A percentile compares a stretch with the other conserved stretches of the same genome.
Conservation (phyloP, 768 basidiomycete genomes). For the Albatrellus ellisii region DNA sequence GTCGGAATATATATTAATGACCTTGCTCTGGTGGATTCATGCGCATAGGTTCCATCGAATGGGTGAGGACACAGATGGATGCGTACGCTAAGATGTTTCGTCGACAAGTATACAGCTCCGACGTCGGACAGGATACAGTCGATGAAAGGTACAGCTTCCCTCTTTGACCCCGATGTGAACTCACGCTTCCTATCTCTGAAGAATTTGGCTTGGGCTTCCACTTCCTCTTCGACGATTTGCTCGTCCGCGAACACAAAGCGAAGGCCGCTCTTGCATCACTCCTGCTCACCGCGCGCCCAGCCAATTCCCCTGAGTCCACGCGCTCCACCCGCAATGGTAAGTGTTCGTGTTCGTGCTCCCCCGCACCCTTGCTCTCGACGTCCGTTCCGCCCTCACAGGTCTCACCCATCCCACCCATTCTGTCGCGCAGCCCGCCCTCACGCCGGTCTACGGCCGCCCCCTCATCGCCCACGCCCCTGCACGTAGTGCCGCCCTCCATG, state of each 20-base stretch:
- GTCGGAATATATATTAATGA: constrained; percentile 78
- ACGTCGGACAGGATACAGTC: constrained; percentile 54
- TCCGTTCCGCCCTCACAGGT: not conserved
- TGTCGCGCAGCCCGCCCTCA: not conserved
- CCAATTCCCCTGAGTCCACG: not conserved
- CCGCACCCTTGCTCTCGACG: not conserved
- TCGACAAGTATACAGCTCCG: constrained; percentile 83
- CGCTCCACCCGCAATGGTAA: not conserved
- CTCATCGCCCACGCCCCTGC: not conserved
- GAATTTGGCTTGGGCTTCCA: constrained; percentile 93
- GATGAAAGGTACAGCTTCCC: constrained; percentile 50
- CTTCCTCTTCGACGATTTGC: constrained; percentile 67
- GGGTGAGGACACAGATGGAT: constrained; percentile 82
- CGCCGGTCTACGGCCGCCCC: not conserved
- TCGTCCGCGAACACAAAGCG: constrained; percentile 36
- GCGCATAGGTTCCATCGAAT: constrained; percentile 80
- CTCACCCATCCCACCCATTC: not conserved
- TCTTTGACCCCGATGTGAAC: not conserved
- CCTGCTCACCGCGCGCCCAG: constrained; percentile 3
- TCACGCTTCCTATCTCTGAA: constrained; percentile 57
- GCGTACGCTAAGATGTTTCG: constrained; percentile 75
- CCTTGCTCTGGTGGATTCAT: constrained; percentile 73
- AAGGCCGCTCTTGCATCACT: constrained; percentile 8
- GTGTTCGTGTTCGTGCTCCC: not conserved
- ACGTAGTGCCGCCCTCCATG: not conserved